Evolutionary conservation across 2,329 filamentous ascomycete genomes (phyloP).

Genomic region (Cordyceps militaris): DNA sequence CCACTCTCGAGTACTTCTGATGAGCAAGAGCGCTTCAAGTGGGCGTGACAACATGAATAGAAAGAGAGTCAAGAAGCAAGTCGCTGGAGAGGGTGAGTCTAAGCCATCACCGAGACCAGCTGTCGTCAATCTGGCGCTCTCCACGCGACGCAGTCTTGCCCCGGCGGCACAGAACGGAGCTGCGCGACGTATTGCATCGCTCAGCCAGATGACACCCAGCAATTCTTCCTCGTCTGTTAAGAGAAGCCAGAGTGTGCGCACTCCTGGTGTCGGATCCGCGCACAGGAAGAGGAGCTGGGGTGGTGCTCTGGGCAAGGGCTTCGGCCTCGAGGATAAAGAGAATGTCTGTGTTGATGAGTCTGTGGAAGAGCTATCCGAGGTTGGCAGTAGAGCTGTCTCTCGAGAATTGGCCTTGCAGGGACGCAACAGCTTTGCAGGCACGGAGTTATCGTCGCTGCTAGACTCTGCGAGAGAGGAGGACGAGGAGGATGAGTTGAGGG

Average conservation of each 20-base stretch:
- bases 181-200: constrained; percentile 75
- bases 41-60: constrained; percentile 51
- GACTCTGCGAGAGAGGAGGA: constrained; percentile 18
- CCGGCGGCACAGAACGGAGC: constrained; percentile 45
- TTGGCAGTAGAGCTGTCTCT: constrained; percentile 15
- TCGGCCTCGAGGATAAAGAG: constrained; percentile 54
- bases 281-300: constrained; percentile 66
- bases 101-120: constrained; percentile 23
- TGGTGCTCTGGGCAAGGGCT: constrained; percentile 40
- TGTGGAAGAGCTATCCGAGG: constrained; percentile 47
- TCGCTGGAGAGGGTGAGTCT: constrained; percentile 18
- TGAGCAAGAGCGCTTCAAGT: constrained; percentile 54
- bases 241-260: constrained; percentile 71
- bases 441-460: constrained; percentile 18
- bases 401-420: constrained; percentile 14
- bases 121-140: constrained; percentile 48
- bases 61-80: constrained; percentile 44
- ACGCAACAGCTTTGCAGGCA: constrained; percentile 20
- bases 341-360: constrained; percentile 57
- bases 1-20: constrained; percentile 84
- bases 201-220: constrained; percentile 84
- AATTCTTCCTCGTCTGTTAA: constrained; percentile 57
- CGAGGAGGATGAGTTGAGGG: constrained; percentile 6
- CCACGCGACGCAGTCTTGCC: constrained; percentile 42
- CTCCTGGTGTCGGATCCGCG: constrained; percentile 39